Conservation (phyloP, 2,329 filamentous ascomycete species). For the Fusarium chuoi region DNA sequence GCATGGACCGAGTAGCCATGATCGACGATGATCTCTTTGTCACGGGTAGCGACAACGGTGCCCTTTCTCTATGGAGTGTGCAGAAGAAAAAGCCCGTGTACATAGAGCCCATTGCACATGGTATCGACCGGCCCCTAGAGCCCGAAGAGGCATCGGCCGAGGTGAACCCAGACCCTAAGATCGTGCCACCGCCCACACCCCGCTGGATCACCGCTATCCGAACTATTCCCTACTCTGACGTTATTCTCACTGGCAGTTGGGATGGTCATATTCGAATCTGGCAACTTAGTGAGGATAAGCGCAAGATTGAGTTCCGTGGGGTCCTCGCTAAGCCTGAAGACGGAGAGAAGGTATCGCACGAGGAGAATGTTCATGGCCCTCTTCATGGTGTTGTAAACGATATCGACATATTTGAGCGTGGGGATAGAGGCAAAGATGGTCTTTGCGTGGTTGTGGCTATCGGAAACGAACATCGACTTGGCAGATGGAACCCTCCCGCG, state of each 20-base stretch:
- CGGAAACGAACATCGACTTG: conserved; percentile 86
- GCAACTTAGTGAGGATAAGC: conserved; percentile 86
- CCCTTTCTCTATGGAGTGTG: conserved; percentile 85
- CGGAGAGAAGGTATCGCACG: conserved; percentile 35
- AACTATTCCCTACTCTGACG: conserved; percentile 88
- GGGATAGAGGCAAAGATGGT: conserved; percentile 78
- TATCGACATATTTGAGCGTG: conserved; percentile 86
- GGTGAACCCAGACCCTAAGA: conserved; percentile 66
- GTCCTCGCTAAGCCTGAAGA: conserved; percentile 62
- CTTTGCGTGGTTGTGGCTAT: conserved; percentile 87
- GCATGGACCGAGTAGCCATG: conserved; percentile 91
- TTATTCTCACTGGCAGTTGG: conserved; percentile 93
- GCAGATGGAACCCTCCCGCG: conserved; percentile 76
- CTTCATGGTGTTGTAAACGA: conserved; percentile 88
- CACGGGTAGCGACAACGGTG: conserved; percentile 92
- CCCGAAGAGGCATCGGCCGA: conserved; percentile 81
- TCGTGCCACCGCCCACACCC: conserved; percentile 73
- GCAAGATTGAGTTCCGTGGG: conserved; percentile 77
- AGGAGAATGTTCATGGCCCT: conserved; percentile 46
- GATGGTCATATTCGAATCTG: conserved; percentile 86
- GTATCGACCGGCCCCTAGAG: conserved; percentile 77
- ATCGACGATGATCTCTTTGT: conserved; percentile 90
- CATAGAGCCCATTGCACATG: conserved; percentile 83
- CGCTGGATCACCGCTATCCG: conserved; percentile 91
- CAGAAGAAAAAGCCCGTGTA: conserved; percentile 95